Percentiles rank a stretch among this genome's conserved stretches.
Conservation (phyloP, 2,329 filamentous ascomycete species). For the Sclerotinia subarctica region DNA sequence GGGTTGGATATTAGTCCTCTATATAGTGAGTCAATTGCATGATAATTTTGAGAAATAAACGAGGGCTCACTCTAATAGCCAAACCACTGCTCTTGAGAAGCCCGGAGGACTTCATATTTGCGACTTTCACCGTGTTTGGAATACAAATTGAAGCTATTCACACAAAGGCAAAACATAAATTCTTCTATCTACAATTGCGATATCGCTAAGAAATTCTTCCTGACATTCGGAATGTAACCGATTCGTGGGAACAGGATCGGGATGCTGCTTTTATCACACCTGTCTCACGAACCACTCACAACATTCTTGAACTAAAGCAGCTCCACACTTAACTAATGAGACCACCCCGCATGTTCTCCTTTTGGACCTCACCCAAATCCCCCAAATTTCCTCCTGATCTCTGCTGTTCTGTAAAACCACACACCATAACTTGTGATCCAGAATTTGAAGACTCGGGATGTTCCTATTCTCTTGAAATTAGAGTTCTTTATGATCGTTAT, state of each 20-base stretch:
- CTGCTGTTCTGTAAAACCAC: not conserved
- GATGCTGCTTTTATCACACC: constrained; percentile 2
- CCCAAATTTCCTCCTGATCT: not conserved
- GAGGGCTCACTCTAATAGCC: constrained; percentile 35
- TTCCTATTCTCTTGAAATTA: not conserved
- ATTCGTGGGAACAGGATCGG: not conserved
- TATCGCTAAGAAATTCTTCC: constrained; percentile 16
- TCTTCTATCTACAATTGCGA: constrained; percentile 18
- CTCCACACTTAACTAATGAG: not conserved
- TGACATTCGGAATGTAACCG: constrained; percentile 7
- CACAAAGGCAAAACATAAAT: constrained; percentile 2
- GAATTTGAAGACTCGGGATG: not conserved
- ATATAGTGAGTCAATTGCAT: constrained; percentile 26
- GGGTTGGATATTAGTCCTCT: constrained; percentile 25
- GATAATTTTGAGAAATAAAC: constrained; percentile 26
- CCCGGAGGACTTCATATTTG: constrained; percentile 34
- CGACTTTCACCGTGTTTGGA: constrained; percentile 1
- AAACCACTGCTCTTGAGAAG: constrained; percentile 37
- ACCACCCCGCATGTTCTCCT: not conserved
- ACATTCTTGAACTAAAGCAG: constrained; percentile 4
- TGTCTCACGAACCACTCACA: not conserved
- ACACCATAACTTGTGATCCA: not conserved
- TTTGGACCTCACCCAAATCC: not conserved
- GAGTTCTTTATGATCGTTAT: not conserved
- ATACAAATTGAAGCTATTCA: not conserved